Base-by-base conservation (phyloP, 2,329 filamentous ascomycete species). In the Beauveria brongniartii region DNA sequence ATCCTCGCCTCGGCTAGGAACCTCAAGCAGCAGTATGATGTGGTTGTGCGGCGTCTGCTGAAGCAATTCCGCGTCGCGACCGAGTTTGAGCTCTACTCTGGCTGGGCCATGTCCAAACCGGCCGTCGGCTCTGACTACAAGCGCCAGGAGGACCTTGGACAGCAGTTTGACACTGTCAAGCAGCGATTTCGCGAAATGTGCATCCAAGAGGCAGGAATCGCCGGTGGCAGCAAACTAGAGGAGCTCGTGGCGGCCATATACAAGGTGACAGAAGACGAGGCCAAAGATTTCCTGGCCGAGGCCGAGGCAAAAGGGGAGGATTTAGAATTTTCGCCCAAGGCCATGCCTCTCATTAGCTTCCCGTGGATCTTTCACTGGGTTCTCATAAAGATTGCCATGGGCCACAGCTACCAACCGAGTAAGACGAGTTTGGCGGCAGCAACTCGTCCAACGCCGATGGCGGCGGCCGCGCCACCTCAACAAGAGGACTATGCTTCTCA, bases 41-140 rank as follows among this genome's bases (percentile, higher is more conserved):
- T 82, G 18, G 82, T 85, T 0, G 81, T 97, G 67, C 84, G 83
- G 14, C 84, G 92, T 0, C 80, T 97, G 60, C 92, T 97, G 85
- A 88, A 86, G 1, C 92, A 96, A 68, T 85, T 92, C 66, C 88
- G 89, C 48, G 89, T 97, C 61, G 75, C 78, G 20, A 96, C 90
- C 0, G 94, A 99, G 68, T 97, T 96, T 65, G 94, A 99, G 72
- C 83, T 96, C 12, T 97, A 88, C 86, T 88, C 91, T 0, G 87
- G 90, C 0, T 97, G 97, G 71, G 84, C 92, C 2, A 78, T 97
- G 62, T 82, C 82, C 1, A 90, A 89, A 69, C 89, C 90, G 9
- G 81, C 84, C 0, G 81, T 90, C 28, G 85, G 83, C 40, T 83
- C 81, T 9, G 90, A 94, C 64, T 97, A 95, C 77, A 96, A 94